Base-by-base conservation (phyloP, 1,284 basidiomycete species). In the Leccinum olivaceoglutinosum region DNA sequence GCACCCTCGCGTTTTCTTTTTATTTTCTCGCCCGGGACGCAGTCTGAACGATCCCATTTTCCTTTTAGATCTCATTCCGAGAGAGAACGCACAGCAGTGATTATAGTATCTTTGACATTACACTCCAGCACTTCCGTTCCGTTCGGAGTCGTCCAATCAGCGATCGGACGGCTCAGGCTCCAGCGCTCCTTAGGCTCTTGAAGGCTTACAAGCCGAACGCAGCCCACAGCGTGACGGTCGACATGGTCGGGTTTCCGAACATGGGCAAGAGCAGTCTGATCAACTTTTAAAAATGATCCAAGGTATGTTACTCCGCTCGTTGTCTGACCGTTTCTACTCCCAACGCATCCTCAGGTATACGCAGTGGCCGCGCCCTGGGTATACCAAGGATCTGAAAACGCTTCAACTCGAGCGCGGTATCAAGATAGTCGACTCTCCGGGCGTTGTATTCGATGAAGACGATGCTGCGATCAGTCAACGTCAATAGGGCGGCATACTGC, bases 221-320 rank as follows among this genome's bases (percentile, higher is more conserved):
- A 1, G 79, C 84, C 49, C 77, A 85, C 61, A 90, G 88, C 63
- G 82, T 96, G 56, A 96, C 94, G 0, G 88, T 98, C 61, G 96
- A 96, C 16, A 90, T 98, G 29, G 21, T 21, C 21, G 21, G 21
- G 21, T 21, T 21, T 21, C 21, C 96, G 4, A 99, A 99, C 76
- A 96, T 98, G 62, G 96, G 96, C 10, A 99, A 99, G 79, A 95
- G 92, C 64, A 93, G 89, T 69, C 75, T 98, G 63, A 98, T 99
- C 79, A 99, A 99, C 77, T 93, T 21, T 21, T 21, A 21, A 21
- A 21, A 21, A 21, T 21, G 96, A 53, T 87, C 87, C 63, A 92
- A 94, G 77, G 94, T 93, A 18, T 65, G 75, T 53, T 59, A 5
- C 2, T 53, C 44, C 16, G 12, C 14, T 6, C 49, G n/a, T 58